Conservation (phyloP, 208 protist genomes). For the Trypanosomatidae sp. region DNA sequence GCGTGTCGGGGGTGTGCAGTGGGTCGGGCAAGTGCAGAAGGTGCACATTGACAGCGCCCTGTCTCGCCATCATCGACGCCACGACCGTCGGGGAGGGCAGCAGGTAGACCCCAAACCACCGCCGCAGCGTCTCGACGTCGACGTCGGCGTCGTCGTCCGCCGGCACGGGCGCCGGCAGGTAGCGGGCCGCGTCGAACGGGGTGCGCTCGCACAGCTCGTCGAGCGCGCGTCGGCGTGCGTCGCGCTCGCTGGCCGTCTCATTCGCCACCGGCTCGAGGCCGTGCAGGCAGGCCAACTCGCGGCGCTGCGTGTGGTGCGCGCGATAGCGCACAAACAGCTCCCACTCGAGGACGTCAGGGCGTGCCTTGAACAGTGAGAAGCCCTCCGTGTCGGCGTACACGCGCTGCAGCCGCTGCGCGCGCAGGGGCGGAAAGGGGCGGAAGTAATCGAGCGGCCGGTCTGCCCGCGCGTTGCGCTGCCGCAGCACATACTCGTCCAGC, state of each 20-base stretch:
- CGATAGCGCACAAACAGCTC: constrained; percentile 85
- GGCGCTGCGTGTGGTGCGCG: constrained; percentile 78
- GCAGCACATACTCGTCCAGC: constrained; percentile 74
- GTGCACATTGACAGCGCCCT: constrained; percentile 25
- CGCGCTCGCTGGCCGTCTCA: constrained; percentile 71
- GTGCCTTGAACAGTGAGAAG: constrained; percentile 76
- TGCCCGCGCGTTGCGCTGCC: constrained; percentile 69
- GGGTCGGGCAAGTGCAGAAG: constrained; percentile 46
- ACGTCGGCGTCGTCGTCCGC: constrained; percentile 60
- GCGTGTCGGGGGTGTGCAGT: constrained; percentile 42
- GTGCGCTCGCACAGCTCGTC: constrained; percentile 79
- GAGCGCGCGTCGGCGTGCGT: constrained; percentile 37
- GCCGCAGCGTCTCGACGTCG: constrained; percentile 51
- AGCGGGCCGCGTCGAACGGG: constrained; percentile 41
- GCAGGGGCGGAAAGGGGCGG: constrained; percentile 75
- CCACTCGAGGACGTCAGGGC: constrained; percentile 79
- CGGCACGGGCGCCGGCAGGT: constrained; percentile 9
- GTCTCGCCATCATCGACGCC: constrained; percentile 23
- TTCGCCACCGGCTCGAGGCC: constrained; percentile 78
- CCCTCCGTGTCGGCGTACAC: constrained; percentile 81
- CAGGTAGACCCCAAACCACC: constrained; percentile 81
- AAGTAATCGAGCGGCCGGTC: constrained; percentile 85
- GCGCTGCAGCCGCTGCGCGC: constrained; percentile 49
- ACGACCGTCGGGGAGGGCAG: constrained; percentile 74
- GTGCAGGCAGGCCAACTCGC: constrained; percentile 60